Base-by-base conservation (phyloP, 2,329 filamentous ascomycete species). In the Aspergillus awamori region DNA sequence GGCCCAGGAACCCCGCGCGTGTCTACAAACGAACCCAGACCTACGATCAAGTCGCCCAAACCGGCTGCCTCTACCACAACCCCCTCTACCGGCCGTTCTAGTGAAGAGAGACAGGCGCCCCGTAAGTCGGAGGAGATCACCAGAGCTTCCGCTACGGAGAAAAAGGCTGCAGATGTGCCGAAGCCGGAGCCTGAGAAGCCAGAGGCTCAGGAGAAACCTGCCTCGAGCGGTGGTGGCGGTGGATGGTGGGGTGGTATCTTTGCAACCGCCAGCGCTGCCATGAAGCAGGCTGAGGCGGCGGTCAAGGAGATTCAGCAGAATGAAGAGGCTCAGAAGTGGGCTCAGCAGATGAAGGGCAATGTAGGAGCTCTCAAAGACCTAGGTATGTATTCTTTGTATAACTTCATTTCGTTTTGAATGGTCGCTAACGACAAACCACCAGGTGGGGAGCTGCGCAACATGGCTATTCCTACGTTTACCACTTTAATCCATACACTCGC, bases 271-370 rank as follows among this genome's bases (percentile, higher is more conserved):
- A 87, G 81, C 57, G 83, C 84, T 53, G 83, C 83, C 36, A 85
- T 96, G 79, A 96, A 96, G 82, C 92, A 94, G 76, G 94, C 95
- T 51, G 93, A 97, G 78, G 92, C 89, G 7, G 90, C 93, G 0
- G 93, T 96, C 66, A 96, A 94, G 75, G 92, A 98, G 77, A 93
- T 99, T 52, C 92, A 97, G 76, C 89, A 95, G 74, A 97, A 96
- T 71, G 93, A 98, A 74, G 95, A 99, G 76, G 95, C 94, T 55
- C 93, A 94, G 81, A 91, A 92, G 76, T 99, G 94, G 93, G 92
- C 93, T 1, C 91, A 97, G 57, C 94, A 98, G 75, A 90, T 98
- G 58, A 89, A 89, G 72, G 93, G 93, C 62, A 97, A 97, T 73
- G 91, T 96, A 53, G 90, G 89, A 48, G 88, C 87, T 33, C 81